phyloP scores from a whole-genome alignment of 805 yeast genomes.

The Candida oleophila region DNA sequence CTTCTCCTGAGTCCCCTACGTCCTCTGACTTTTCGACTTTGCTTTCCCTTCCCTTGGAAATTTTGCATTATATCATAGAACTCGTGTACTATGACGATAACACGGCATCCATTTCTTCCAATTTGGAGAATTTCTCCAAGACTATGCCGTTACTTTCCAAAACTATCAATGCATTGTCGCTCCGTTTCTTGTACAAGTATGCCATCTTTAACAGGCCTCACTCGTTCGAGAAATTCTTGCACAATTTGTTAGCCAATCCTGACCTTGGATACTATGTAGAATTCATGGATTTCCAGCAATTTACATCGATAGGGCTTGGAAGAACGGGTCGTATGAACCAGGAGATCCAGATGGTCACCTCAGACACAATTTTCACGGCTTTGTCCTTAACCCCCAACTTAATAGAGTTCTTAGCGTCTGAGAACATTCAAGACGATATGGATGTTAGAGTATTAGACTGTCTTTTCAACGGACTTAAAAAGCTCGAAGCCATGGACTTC shows the following conservation, averaged over 20 bases:
- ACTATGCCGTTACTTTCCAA: conserved; percentile 56
- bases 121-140: conserved; percentile 49
- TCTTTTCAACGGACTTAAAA: conserved; percentile 53
- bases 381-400: conserved; percentile 63
- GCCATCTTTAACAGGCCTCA: conserved; percentile 78
- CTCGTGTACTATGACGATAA: conserved; percentile 55
- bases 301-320: conserved; percentile 87
- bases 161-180: conserved; percentile 56
- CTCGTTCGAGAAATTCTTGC: conserved; percentile 69
- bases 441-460: conserved; percentile 54
- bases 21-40: conserved; percentile 7
- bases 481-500: conserved; percentile 73
- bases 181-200: conserved; percentile 61
- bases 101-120: conserved; percentile 50
- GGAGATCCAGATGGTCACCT: conserved; percentile 88
- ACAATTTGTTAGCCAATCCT: conserved; percentile 44
- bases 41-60: conserved; percentile 52
- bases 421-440: conserved; percentile 81
- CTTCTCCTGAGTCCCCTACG: not conserved
- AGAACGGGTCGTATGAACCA: conserved; percentile 86
- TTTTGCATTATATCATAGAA: conserved; percentile 53
- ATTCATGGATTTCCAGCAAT: conserved; percentile 81
- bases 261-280: conserved; percentile 62
- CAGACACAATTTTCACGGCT: conserved; percentile 64
- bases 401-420: conserved; percentile 78